A percentile compares a stretch with the other conserved stretches of the same genome.
Conservation (phyloP, 257 asterid species). For the Nyctanthes arbortristis region DNA sequence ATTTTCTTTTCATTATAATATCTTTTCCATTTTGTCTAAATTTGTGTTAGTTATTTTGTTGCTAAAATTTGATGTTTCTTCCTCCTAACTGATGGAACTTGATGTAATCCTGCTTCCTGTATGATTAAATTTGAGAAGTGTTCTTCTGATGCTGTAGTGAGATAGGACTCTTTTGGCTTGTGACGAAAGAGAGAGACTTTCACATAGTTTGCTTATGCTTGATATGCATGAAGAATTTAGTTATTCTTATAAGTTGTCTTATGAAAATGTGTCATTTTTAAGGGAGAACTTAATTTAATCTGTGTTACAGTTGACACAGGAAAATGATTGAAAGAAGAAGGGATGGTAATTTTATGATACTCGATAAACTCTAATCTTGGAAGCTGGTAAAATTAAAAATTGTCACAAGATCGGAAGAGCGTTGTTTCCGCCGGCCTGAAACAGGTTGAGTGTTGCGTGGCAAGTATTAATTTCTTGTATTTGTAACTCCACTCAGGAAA, state of each 20-base stretch:
- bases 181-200: background rate
- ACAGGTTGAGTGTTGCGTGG: too few relatives aligned
- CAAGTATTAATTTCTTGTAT: too few relatives aligned
- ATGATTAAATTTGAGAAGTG: background rate
- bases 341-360: background rate
- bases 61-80: background rate
- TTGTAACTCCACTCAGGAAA: too few relatives aligned
- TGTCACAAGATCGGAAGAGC: too few relatives aligned
- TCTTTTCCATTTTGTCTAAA: background rate
- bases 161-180: background rate
- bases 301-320: background rate
- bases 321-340: background rate
- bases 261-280: background rate
- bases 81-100: background rate
- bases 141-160: background rate
- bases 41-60: background rate
- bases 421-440: too few relatives aligned
- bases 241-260: background rate
- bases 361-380: background rate
- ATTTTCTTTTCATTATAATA: background rate
- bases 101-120: background rate
- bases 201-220: background rate
- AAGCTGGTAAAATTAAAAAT: too few relatives aligned
- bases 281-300: background rate
- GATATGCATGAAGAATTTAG: background rate